Percentiles rank a stretch among this genome's conserved stretches.
Conservation (phyloP, 805 yeast genomes). For the Candida nanaspora region DNA sequence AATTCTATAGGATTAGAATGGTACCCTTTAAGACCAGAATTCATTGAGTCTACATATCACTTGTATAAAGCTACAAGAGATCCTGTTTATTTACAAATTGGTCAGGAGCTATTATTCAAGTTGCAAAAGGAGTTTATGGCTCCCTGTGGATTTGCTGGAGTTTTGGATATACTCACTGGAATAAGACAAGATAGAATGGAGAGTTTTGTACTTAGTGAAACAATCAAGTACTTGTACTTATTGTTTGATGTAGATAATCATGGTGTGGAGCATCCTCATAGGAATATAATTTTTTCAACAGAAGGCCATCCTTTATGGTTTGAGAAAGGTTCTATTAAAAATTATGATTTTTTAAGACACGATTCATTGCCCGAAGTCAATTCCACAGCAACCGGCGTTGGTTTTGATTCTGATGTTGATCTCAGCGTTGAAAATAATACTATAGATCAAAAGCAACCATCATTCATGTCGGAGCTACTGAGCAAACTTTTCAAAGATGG, state of each 20-base stretch:
- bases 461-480: constrained; percentile 1
- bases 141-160: constrained; percentile 77
- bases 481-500: constrained; percentile 1
- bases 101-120: constrained; percentile 54
- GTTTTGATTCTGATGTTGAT: too few relatives aligned
- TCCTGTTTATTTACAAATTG: constrained; percentile 74
- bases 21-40: constrained; percentile 93
- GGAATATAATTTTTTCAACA: constrained; percentile 56
- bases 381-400: too few relatives aligned
- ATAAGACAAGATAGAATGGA: constrained; percentile 78
- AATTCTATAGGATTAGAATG: constrained; percentile 61
- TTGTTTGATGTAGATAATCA: constrained; percentile 63
- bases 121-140: constrained; percentile 45
- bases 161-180: constrained; percentile 60
- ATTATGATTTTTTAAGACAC: constrained; percentile 1
- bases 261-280: constrained; percentile 10
- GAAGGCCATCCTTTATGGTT: constrained; percentile 92
- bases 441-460: constrained; percentile 2
- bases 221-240: constrained; percentile 74
- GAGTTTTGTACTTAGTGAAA: constrained; percentile 82
- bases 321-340: constrained; percentile 25
- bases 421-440: constrained; percentile 6
- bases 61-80: constrained; percentile 79
- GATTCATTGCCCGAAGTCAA: too few relatives aligned
- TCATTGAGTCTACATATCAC: constrained; percentile 81